Evolutionary conservation across 2,329 filamentous ascomycete species (phyloP).

Genomic region (Leptoxyphium fumago): DNA sequence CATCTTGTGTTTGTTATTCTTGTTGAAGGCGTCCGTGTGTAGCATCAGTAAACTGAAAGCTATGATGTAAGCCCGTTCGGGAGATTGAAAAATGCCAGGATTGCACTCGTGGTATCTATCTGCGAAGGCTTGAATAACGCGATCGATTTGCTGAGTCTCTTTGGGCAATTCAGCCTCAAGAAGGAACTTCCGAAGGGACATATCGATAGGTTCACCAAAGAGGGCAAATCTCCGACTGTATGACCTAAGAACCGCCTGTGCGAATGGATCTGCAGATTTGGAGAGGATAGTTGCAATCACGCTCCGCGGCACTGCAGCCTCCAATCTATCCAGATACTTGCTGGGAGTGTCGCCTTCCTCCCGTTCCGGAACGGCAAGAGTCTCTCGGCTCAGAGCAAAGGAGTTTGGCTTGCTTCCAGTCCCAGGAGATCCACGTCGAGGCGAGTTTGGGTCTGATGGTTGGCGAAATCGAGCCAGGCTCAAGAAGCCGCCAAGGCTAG

Average conservation of each 20-base stretch:
- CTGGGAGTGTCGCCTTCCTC: slow-evolving; percentile 81
- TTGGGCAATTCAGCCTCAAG: slow-evolving; percentile 95
- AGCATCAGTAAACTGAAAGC: slow-evolving; percentile 92
- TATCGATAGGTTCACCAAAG: slow-evolving; percentile 94
- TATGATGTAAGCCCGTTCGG: slow-evolving; percentile 96
- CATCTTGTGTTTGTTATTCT: slow-evolving; percentile 99
- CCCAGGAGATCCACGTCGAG: slow-evolving; percentile 56
- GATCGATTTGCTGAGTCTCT: slow-evolving; percentile 95
- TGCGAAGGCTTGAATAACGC: slow-evolving; percentile 84
- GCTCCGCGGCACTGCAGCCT: slow-evolving; percentile 65
- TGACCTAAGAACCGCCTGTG: slow-evolving; percentile 68
- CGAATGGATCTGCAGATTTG: slow-evolving; percentile 75
- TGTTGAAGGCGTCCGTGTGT: slow-evolving; percentile 98
- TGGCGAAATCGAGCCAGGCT: slow-evolving; percentile 64
- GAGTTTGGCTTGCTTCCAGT: slow-evolving; percentile 73
- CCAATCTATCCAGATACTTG: slow-evolving; percentile 71
- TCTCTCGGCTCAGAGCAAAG: slow-evolving; percentile 59
- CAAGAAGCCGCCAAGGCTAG: slow-evolving; percentile 84
- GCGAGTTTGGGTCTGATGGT: slow-evolving; percentile 56
- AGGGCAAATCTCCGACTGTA: slow-evolving; percentile 94
- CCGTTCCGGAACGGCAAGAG: slow-evolving; percentile 56
- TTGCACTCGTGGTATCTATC: slow-evolving; percentile 98
- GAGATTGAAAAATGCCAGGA: slow-evolving; percentile 77
- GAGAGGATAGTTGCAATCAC: slow-evolving; percentile 74
- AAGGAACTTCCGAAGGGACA: slow-evolving; percentile 86